Evolutionary conservation across 148 eudicot species (phyloP), one percentile per base, ranked within the genome.

Genomic region (Dianthus caryophyllus): DNA sequence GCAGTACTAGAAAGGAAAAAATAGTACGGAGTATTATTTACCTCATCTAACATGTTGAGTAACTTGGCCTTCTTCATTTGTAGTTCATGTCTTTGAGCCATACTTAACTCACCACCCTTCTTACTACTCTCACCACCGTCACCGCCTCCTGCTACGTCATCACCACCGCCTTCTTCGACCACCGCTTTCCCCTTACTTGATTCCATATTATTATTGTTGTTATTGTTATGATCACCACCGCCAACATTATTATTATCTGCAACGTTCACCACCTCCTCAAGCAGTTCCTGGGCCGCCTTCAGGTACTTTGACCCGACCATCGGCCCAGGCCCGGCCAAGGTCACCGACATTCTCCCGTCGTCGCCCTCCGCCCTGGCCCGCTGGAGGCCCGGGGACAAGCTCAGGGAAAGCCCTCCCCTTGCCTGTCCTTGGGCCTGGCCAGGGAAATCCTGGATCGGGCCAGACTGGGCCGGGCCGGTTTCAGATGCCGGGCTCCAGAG

Each of bases 21-120:
- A 61, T 21, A 5, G 46, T 83, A 87, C n/a, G n/a, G n/a, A n/a
- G n/a, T n/a, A n/a, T n/a, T n/a, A n/a, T n/a, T n/a, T n/a, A n/a
- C 93, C 93, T 87, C 93, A 61, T 87, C 87, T 79, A 87, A 84
- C 93, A 87, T 84, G 78, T 71, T 87, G 54, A 87, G 78, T 49
- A 87, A 78, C 69, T 87, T 87, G 24, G 89, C 93, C 75, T 87
- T 87, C 75, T 87, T 87, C 88, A 84, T 81, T 68, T 87, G 92
- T 75, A 84, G 81, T 70, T 87, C 93, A 12, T 87, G 93, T 49
- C 87, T 81, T 17, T 87, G 89, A 7, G 93, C 81, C 0, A 85
- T 81, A 8, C 72, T 76, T 16, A 87, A 73, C 64, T 69, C 78
- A 5, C 31, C 79, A 3, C 64, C 80, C 67, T 63, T 70, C 49